A percentile compares a stretch with the other conserved stretches of the same genome.
phyloP scores from a whole-genome alignment of 2,329 filamentous ascomycete genomes.

The Keithomyces neogunnii region DNA sequence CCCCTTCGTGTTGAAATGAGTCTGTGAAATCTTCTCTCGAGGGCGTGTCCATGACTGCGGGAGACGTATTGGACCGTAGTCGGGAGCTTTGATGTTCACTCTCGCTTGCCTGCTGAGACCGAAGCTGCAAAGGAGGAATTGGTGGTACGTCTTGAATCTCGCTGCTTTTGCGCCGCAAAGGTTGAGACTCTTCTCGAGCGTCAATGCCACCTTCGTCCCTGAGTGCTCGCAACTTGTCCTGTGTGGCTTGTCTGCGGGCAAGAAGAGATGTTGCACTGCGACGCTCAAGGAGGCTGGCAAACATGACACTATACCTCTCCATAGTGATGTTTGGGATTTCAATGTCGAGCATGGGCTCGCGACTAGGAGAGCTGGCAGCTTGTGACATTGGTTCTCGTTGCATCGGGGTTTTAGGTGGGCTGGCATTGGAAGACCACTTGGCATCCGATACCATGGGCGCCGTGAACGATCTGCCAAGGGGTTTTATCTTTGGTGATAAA shows the following conservation, averaged over 20 bases:
- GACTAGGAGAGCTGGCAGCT: not conserved
- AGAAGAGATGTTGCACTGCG: conserved; percentile 32
- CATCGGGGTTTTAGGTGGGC: not conserved
- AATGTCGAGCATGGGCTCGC: conserved; percentile 52
- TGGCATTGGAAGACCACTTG: not conserved
- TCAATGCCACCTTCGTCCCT: not conserved
- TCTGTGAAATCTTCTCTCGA: conserved; percentile 24
- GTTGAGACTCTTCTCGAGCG: conserved; percentile 18
- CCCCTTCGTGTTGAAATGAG: not conserved
- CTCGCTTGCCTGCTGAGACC: not conserved
- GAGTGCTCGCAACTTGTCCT: conserved; percentile 37
- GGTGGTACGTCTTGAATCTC: conserved; percentile 7
- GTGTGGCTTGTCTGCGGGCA: conserved; percentile 48
- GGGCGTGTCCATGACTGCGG: conserved; percentile 38
- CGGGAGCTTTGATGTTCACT: conserved; percentile 27
- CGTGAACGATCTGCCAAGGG: conserved; percentile 1
- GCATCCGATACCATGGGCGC: not conserved
- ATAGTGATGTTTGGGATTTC: conserved; percentile 73
- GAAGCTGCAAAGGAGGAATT: conserved; percentile 36
- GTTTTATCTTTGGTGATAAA: not conserved
- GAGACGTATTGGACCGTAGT: conserved; percentile 46
- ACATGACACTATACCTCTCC: conserved; percentile 94
- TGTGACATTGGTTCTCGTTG: not conserved
- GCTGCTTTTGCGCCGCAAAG: not conserved
- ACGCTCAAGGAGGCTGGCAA: conserved; percentile 60